Percentiles rank a stretch among this genome's conserved stretches.
phyloP scores from a whole-genome alignment of 2,329 filamentous ascomycete species.

The Pseudogymnoascus sp. region DNA sequence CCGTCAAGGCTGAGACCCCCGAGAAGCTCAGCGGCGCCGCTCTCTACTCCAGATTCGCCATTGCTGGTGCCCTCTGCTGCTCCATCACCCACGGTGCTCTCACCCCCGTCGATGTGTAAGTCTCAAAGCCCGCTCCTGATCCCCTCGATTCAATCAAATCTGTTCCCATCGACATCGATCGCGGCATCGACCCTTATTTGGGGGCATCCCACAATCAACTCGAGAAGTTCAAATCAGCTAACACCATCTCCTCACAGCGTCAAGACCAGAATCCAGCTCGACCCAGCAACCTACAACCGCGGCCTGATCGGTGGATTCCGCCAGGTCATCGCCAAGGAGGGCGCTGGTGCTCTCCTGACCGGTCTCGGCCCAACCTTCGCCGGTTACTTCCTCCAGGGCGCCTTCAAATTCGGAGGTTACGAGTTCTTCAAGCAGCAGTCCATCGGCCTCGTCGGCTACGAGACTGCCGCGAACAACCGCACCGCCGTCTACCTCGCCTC shows the following conservation, averaged over 20 bases:
- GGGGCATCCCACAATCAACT: constrained; percentile 6
- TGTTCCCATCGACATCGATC: background rate
- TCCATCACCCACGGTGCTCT: constrained; percentile 94
- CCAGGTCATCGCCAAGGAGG: constrained; percentile 76
- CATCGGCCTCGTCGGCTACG: constrained; percentile 71
- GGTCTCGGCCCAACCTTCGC: constrained; percentile 78
- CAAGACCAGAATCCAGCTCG: constrained; percentile 93
- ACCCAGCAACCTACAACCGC: constrained; percentile 80
- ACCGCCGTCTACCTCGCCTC: constrained; percentile 73
- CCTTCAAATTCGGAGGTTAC: constrained; percentile 91
- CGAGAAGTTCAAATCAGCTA: constrained; percentile 17
- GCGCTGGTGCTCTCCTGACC: constrained; percentile 76
- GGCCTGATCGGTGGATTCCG: constrained; percentile 80
- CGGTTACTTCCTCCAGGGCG: constrained; percentile 90
- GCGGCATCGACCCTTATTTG: background rate
- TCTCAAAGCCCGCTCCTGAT: constrained; percentile 26
- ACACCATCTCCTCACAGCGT: constrained; percentile 47
- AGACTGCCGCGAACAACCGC: constrained; percentile 69
- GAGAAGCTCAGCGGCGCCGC: constrained; percentile 50
- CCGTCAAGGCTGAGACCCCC: constrained; percentile 21
- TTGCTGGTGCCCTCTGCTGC: constrained; percentile 96
- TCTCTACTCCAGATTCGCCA: constrained; percentile 93
- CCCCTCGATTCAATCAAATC: background rate
- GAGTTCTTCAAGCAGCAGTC: constrained; percentile 93
- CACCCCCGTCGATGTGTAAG: constrained; percentile 99